Conservation (phyloP, 176 grass and related monocot genomes). For the Elymus sibiricus region DNA sequence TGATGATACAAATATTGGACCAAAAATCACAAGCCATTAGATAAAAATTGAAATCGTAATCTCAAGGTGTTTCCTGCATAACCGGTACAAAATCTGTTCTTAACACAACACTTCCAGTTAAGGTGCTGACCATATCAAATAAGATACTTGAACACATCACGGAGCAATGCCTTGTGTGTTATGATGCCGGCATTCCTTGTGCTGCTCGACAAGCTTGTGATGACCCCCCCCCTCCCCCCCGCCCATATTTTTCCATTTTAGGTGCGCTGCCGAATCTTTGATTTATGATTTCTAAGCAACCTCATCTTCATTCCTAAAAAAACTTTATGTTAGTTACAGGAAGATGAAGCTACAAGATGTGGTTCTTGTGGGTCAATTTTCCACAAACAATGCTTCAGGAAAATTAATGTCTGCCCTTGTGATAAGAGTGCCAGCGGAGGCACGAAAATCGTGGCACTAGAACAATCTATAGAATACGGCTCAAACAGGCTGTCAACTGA, state of each 20-base stretch:
- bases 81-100: slow-evolving; percentile 17
- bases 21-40: background rate
- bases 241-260: slow-evolving; percentile 95
- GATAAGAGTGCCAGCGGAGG: slow-evolving; percentile 28
- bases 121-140: slow-evolving; percentile 72
- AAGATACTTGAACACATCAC: slow-evolving; percentile 81
- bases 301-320: slow-evolving; percentile 3
- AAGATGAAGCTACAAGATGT: slow-evolving; percentile 84
- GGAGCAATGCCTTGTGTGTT: slow-evolving; percentile 94
- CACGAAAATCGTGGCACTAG: slow-evolving; percentile 25
- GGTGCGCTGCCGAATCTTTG: slow-evolving; percentile 39
- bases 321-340: slow-evolving; percentile 32
- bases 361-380: slow-evolving; percentile 79
- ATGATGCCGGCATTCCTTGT: slow-evolving; percentile 82
- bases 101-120: slow-evolving; percentile 78
- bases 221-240: slow-evolving; percentile 62
- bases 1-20: background rate
- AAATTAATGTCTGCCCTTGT: slow-evolving; percentile 60
- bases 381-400: slow-evolving; percentile 79
- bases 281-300: slow-evolving; percentile 2
- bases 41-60: background rate
- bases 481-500: slow-evolving; percentile 8
- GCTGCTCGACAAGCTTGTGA: slow-evolving; percentile 87
- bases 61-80: background rate
- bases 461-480: slow-evolving; percentile 29